Percentiles rank a stretch among this genome's conserved stretches.
phyloP scores from a whole-genome alignment of 2,329 filamentous ascomycete genomes.

The Trichocomaceae sp. region DNA sequence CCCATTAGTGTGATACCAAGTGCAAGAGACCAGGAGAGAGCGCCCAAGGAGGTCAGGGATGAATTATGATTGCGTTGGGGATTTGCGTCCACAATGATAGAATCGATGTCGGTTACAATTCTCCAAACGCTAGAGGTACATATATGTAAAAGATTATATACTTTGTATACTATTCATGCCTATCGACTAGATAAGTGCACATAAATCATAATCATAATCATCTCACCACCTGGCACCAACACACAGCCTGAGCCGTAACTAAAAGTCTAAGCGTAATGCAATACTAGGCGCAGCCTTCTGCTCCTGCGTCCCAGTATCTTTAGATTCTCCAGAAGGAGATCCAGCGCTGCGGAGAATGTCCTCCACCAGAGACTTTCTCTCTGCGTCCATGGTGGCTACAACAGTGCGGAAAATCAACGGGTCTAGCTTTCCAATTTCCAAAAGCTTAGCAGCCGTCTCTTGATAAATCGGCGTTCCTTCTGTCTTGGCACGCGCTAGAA shows the following conservation, averaged over 20 bases:
- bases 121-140: background rate
- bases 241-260: background rate
- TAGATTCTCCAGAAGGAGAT: conserved; percentile 36
- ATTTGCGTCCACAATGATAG: background rate
- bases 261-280: conserved; percentile 93
- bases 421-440: conserved; percentile 74
- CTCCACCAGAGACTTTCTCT: conserved; percentile 72
- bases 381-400: conserved; percentile 63
- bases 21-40: background rate
- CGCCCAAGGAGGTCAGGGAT: background rate
- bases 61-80: conserved; percentile 5
- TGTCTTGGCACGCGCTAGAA: conserved; percentile 64
- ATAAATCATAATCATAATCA: background rate
- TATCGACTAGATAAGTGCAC: background rate
- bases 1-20: background rate
- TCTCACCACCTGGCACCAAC: background rate
- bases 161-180: background rate
- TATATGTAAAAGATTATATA: background rate
- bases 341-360: conserved; percentile 63
- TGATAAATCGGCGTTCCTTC: conserved; percentile 55
- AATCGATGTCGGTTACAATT: background rate
- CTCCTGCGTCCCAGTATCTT: conserved; percentile 44
- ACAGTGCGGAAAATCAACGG: conserved; percentile 66
- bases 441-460: conserved; percentile 68
- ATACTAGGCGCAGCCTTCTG: conserved; percentile 64